phyloP scores from a whole-genome alignment of 495 filamentous ascomycete species.

The Evernia prunastri region DNA sequence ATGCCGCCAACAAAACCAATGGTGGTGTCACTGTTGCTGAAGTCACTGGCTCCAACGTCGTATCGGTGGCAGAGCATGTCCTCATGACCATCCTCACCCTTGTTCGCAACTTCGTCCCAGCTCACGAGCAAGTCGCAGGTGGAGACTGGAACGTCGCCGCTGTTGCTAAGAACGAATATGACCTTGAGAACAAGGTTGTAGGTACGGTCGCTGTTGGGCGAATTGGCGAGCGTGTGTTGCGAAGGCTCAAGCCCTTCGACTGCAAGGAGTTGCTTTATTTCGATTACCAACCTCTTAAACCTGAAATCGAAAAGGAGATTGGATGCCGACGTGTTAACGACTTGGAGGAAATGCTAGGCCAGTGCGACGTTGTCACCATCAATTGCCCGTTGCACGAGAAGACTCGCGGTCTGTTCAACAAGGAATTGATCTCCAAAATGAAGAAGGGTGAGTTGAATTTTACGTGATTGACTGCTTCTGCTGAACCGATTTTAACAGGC shows the following conservation, averaged over 20 bases:
- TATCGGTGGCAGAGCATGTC: constrained; percentile 89
- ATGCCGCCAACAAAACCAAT: constrained; percentile 97
- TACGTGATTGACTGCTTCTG: constrained; percentile 12
- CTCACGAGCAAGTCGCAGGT: constrained; percentile 82
- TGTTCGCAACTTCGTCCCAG: constrained; percentile 96
- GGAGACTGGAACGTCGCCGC: constrained; percentile 95
- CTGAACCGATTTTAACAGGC: constrained; percentile 44
- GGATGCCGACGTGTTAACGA: constrained; percentile 80
- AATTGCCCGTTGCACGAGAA: constrained; percentile 99
- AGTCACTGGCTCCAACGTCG: constrained; percentile 90
- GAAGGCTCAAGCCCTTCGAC: constrained; percentile 91
- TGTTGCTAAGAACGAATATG: constrained; percentile 95
- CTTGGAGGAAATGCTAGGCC: constrained; percentile 89
- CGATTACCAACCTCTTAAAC: constrained; percentile 89
- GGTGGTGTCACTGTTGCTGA: constrained; percentile 96
- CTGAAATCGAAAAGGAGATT: constrained; percentile 92
- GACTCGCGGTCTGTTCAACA: constrained; percentile 94
- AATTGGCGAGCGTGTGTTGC: constrained; percentile 95
- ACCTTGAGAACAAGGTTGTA: constrained; percentile 95
- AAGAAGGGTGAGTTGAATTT: constrained; percentile 64
- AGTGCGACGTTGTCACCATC: constrained; percentile 98
- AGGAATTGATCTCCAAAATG: constrained; percentile 99
- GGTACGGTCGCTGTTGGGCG: constrained; percentile 96
- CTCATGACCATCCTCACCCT: constrained; percentile 97
- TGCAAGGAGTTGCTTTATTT: constrained; percentile 99